phyloP scores from a whole-genome alignment of 106 monocot genomes.

The Acorus gramineus region DNA sequence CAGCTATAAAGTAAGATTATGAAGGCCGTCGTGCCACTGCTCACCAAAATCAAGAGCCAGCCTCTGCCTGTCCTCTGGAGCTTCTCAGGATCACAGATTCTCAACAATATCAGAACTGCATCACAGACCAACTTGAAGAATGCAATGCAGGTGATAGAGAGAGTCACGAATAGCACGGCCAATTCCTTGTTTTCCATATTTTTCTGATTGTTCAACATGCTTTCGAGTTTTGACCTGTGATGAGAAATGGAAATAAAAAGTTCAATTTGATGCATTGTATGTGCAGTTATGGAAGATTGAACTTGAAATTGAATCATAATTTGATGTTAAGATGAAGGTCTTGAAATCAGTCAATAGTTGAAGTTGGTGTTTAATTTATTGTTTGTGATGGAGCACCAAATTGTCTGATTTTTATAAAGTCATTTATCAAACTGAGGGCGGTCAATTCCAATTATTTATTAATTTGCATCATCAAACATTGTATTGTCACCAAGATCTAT shows the following conservation, averaged over 20 bases:
- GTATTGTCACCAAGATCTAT: no score
- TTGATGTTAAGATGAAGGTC: no score
- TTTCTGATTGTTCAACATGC: conserved; percentile 24
- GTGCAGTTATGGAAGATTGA: no score
- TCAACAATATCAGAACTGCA: conserved; percentile 8
- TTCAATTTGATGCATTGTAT: background rate
- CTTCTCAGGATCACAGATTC: background rate
- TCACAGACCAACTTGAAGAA: conserved; percentile 33
- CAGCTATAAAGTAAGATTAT: conserved; percentile 26
- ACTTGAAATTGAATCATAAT: no score
- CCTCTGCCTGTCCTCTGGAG: conserved; percentile 5
- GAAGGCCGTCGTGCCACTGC: conserved; percentile 33
- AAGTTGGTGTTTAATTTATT: no score
- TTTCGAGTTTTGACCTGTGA: conserved; percentile 35
- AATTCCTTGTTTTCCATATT: conserved; percentile 40
- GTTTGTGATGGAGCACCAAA: no score
- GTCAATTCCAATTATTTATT: no score
- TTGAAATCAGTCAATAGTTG: no score
- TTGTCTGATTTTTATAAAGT: no score
- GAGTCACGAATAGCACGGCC: conserved; percentile 18
- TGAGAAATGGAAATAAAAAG: background rate
- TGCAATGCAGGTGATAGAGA: conserved; percentile 28
- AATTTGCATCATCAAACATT: no score
- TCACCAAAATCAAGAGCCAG: conserved; percentile 36
- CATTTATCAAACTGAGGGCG: no score